Evolutionary conservation across 129 eudicot species (phyloP).

Genomic region (Heracleum sosnowskyi): DNA sequence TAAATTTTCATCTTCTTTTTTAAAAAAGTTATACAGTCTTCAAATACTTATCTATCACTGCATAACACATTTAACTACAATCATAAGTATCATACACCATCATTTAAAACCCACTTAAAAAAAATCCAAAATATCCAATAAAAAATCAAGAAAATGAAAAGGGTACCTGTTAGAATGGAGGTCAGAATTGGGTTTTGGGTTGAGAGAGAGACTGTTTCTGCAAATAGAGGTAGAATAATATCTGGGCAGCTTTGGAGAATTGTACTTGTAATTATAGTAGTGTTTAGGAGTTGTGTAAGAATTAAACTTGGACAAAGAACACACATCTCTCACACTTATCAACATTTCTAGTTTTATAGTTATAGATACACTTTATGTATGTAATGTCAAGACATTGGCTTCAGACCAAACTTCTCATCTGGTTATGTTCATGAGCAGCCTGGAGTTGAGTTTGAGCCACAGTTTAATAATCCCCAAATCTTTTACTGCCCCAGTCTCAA

Average conservation of each 20-base stretch:
- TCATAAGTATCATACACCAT: neutral
- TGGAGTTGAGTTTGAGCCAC: neutral
- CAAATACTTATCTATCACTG: neutral
- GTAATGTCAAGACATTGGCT: neutral
- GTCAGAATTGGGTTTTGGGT: constrained; percentile 1
- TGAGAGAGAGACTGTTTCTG: constrained; percentile 7
- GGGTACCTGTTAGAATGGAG: constrained; percentile 6
- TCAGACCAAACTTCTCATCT: neutral
- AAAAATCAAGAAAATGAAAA: neutral
- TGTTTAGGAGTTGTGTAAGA: neutral
- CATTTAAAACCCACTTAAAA: neutral
- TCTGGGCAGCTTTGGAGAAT: constrained; percentile 1
- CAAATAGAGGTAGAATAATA: neutral
- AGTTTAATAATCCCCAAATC: neutral
- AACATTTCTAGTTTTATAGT: neutral
- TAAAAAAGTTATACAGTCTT: neutral
- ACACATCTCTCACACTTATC: constrained; percentile 2
- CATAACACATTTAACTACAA: neutral
- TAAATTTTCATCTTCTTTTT: neutral
- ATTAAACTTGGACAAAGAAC: neutral
- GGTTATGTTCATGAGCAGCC: neutral
- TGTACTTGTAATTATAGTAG: neutral
- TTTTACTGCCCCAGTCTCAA: neutral
- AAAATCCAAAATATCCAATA: neutral
- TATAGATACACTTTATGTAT: neutral